Evolutionary conservation across 257 asterid species (phyloP), one percentile per base, ranked within the genome.

Genomic region (Handroanthus guayacan): DNA sequence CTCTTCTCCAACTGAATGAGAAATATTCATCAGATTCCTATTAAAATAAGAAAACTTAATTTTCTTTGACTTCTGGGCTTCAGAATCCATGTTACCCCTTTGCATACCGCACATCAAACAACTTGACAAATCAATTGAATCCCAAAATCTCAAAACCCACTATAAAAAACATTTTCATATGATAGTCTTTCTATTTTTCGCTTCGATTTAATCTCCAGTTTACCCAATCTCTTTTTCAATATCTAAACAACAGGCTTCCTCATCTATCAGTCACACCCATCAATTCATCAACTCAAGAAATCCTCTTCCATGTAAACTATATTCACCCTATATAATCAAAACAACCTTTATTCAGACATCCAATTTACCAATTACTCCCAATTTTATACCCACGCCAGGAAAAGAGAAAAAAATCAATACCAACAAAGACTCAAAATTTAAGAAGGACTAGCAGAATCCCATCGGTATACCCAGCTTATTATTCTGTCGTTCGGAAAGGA

Each of bases 401-500:
- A 6, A 38, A 63, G 37, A 56, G 13, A 4, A 38, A 62, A 44
- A 16, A 66, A 74, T 11, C 31, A 64, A 62, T 45, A 67, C 80
- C 84, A 56, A 75, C 43, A 71, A 83, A 79, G 71, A 72, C 61
- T 57, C 76, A 62, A 82, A 60, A 77, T 81, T 84, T 75, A 66
- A 51, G 74, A 48, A 66, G 70, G 50, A 62, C 34, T 6, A 38
- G 71, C 79, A 8, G 65, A 72, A 66, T 69, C 62, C 74, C 79
- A 78, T 79, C 75, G 51, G 54, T 75, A 54, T 78, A 74, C 63
- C 79, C 89, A 82, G 74, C 86, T 71, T 75, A 79, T 72, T 76
- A 56, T 71, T 71, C 82, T 58, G 77, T n/a, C 63, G 50, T 12
- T 57, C 45, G 51, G 13, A 56, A 13, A 72, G 37, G 67, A 61